Evolutionary conservation across 257 asterid species (phyloP).

Genomic region (Sherardia arvensis): DNA sequence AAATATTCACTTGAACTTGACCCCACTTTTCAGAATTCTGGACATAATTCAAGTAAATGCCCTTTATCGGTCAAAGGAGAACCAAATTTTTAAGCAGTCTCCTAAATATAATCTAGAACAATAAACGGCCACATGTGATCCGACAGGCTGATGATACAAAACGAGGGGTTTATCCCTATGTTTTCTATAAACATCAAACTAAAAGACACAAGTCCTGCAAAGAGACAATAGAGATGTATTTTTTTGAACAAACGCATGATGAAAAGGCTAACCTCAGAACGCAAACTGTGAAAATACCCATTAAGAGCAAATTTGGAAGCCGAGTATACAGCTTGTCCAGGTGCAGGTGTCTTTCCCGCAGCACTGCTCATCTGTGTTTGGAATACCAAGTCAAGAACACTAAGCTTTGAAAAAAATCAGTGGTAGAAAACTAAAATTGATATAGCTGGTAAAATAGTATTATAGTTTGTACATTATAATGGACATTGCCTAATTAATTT

Average conservation of each 20-base stretch:
- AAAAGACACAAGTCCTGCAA: background rate
- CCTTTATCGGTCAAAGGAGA: background rate
- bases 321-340: slow-evolving; percentile 93
- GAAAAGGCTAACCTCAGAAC: slow-evolving; percentile 65
- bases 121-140: background rate
- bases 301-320: slow-evolving; percentile 82
- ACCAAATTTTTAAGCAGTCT: background rate
- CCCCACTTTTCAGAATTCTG: background rate
- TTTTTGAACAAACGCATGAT: background rate
- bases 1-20: background rate
- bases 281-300: slow-evolving; percentile 90
- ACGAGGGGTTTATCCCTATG: background rate
- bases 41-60: background rate
- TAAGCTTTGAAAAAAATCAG: background rate
- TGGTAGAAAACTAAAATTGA: background rate
- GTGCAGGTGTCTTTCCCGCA: slow-evolving; percentile 93
- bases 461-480: background rate
- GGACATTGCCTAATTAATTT: background rate
- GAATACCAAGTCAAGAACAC: slow-evolving; percentile 14
- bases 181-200: background rate
- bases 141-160: background rate
- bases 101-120: background rate
- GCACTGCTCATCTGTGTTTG: slow-evolving; percentile 95
- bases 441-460: background rate
- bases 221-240: background rate